Base-by-base conservation (phyloP, 2,329 filamentous ascomycete species). In the Lasiodiplodia sp. region DNA sequence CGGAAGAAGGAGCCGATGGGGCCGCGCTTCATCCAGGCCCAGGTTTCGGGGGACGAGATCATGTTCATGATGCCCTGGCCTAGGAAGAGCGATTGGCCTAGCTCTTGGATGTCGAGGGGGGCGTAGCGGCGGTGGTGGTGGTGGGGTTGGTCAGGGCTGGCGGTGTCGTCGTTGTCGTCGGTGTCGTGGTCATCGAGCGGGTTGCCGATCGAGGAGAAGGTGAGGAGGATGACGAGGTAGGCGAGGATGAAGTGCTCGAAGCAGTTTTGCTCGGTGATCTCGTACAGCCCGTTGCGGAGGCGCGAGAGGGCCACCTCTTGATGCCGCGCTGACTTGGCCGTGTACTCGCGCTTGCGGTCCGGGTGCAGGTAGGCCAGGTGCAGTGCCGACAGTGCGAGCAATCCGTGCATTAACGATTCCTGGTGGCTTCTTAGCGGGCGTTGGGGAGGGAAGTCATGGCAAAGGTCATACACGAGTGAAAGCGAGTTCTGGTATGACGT, bases 51-150 rank as follows among this genome's bases (percentile, higher is more conserved):
- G 5, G 21, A 31, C 5, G 60, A 37, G 44, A 64, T 28, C 23
- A 52, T 28, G 60, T 25, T 64, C 11, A 64, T 52, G 60, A 64
- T 64, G 28, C 60, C 60, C 10, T 52, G 47, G 60, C 60, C 60
- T 4, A 64, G 60, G 60, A 64, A 64, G 47, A 64, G 60, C 1
- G 47, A 37, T 12, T 64, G 60, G 44, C 28, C 60, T 4, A 64
- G 60, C 31, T 64, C 44, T 2, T 64, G 60, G 11, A 31, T 38
- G n/a, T 34, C 28, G 28, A 64, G 44, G 12, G 12, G 60, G 44
- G 23, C 44, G 38, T 10, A 21, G 21, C 21, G 40, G 16, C 40
- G 40, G 3, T 3, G 40, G 16, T n/a, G 40, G 3, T 3, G 40
- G 16, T n/a, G 2, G 40, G 1, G 4, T 3, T 44, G 16, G 40